Percentiles rank a stretch among this genome's conserved stretches.
Conservation (phyloP, 805 yeast genomes). For the Yueomyces sp. region DNA sequence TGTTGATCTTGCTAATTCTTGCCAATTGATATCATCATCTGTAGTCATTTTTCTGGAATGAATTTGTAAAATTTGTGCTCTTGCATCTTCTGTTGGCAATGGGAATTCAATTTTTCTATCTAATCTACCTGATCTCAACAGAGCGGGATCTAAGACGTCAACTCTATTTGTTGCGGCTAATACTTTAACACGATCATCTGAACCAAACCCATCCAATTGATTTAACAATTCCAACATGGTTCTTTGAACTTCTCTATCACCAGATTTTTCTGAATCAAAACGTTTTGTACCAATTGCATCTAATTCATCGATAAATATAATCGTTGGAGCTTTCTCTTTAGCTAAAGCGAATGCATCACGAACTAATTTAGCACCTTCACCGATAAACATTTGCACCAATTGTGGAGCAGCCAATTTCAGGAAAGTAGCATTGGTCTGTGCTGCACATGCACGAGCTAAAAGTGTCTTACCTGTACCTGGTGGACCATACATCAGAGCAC, state of each 20-base stretch:
- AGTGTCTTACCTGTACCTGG: constrained; percentile 99
- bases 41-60: constrained; percentile 96
- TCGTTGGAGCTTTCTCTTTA: constrained; percentile 96
- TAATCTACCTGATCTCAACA: constrained; percentile 91
- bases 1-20: constrained; percentile 93
- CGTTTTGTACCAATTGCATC: constrained; percentile 99
- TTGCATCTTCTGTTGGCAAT: constrained; percentile 90
- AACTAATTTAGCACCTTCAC: constrained; percentile 96
- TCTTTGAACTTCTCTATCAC: constrained; percentile 98
- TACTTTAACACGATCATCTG: constrained; percentile 94
- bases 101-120: constrained; percentile 98
- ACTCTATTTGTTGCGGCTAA: constrained; percentile 98
- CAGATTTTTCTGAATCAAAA: constrained; percentile 92
- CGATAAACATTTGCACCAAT: constrained; percentile 94
- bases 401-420: constrained; percentile 96
- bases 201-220: constrained; percentile 95
- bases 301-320: constrained; percentile 92
- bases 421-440: constrained; percentile 95
- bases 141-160: constrained; percentile 96
- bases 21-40: constrained; percentile 89
- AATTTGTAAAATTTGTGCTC: constrained; percentile 92
- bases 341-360: constrained; percentile 97
- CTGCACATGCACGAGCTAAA: constrained; percentile 97
- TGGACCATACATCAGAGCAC: constrained; percentile 97
- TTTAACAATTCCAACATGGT: constrained; percentile 96